Conservation (phyloP, 805 yeast genomes). For the Ogataea haglerorum region DNA sequence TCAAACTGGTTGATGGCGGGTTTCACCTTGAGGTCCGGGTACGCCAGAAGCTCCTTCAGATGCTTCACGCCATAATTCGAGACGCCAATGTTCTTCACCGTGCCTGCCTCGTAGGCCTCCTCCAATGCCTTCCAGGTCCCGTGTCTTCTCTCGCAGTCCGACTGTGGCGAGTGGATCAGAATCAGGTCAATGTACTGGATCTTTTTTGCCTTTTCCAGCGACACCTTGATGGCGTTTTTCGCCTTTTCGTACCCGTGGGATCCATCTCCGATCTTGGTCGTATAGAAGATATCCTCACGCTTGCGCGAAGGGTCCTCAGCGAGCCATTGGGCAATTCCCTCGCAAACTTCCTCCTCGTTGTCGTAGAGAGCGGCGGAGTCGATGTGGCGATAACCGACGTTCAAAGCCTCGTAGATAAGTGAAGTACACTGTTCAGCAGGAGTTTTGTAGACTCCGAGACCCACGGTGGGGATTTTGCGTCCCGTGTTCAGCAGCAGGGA, state of each 20-base stretch:
- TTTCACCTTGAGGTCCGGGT: conserved; percentile 40
- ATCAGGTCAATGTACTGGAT: conserved; percentile 52
- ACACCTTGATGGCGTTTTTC: conserved; percentile 38
- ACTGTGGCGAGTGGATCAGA: conserved; percentile 52
- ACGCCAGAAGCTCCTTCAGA: conserved; percentile 48
- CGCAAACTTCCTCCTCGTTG: conserved; percentile 60
- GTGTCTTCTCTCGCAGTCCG: conserved; percentile 40
- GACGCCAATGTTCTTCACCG: conserved; percentile 57
- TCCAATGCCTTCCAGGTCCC: conserved; percentile 56
- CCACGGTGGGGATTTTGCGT: conserved; percentile 51
- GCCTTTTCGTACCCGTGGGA: conserved; percentile 38
- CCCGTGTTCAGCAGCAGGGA: conserved; percentile 30
- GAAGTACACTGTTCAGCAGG: conserved; percentile 37
- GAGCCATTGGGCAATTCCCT: conserved; percentile 50
- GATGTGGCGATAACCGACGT: conserved; percentile 67
- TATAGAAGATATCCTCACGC: conserved; percentile 39
- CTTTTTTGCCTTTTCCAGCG: conserved; percentile 39
- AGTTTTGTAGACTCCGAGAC: conserved; percentile 51
- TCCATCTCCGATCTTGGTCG: conserved; percentile 36
- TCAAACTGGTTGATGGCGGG: conserved; percentile 53
- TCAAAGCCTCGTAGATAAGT: conserved; percentile 55
- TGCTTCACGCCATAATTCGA: conserved; percentile 63
- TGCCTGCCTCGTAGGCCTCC: conserved; percentile 49
- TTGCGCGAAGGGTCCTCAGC: conserved; percentile 19
- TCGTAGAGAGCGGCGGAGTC: conserved; percentile 66